Conservation (phyloP, 371 early-diverging fungal genomes). For the Lichtheimia ramosa region DNA sequence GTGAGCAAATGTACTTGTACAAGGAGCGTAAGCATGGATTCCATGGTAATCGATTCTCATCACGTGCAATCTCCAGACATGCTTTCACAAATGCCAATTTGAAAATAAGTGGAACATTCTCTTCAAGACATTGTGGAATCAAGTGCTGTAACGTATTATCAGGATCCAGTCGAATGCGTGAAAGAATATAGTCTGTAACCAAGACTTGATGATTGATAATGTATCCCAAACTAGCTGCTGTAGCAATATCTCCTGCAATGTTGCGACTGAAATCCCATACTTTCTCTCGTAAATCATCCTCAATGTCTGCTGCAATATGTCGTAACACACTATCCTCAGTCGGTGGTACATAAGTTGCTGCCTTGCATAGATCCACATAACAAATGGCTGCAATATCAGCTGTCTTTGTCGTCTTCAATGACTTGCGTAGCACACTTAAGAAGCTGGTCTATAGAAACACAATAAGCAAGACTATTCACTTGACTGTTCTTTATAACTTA, state of each 20-base stretch:
- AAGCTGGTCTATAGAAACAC: constrained; percentile 53
- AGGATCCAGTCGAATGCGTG: constrained; percentile 71
- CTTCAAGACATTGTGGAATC: constrained; percentile 63
- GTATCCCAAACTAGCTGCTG: constrained; percentile 35
- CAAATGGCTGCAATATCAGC: constrained; percentile 74
- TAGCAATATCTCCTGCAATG: constrained; percentile 30
- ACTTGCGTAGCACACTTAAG: constrained; percentile 63
- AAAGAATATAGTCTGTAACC: constrained; percentile 69
- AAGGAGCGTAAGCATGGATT: constrained; percentile 67
- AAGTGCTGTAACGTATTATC: constrained; percentile 56
- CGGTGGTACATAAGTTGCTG: constrained; percentile 68
- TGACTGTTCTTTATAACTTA: too few species aligned
- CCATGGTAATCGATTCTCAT: constrained; percentile 69
- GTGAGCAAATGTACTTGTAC: constrained; percentile 62
- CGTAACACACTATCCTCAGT: constrained; percentile 63
- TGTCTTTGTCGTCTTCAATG: constrained; percentile 53
- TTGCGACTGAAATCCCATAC: constrained; percentile 65
- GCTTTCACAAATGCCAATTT: constrained; percentile 72
- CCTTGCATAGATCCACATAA: constrained; percentile 79
- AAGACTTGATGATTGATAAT: constrained; percentile 52
- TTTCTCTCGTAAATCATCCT: constrained; percentile 70
- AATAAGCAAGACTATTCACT: not conserved
- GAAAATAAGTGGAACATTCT: constrained; percentile 60
- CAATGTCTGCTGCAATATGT: constrained; percentile 68
- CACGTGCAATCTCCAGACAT: constrained; percentile 67